phyloP scores from a whole-genome alignment of 805 yeast genomes.

The Danielia reshetovae region DNA sequence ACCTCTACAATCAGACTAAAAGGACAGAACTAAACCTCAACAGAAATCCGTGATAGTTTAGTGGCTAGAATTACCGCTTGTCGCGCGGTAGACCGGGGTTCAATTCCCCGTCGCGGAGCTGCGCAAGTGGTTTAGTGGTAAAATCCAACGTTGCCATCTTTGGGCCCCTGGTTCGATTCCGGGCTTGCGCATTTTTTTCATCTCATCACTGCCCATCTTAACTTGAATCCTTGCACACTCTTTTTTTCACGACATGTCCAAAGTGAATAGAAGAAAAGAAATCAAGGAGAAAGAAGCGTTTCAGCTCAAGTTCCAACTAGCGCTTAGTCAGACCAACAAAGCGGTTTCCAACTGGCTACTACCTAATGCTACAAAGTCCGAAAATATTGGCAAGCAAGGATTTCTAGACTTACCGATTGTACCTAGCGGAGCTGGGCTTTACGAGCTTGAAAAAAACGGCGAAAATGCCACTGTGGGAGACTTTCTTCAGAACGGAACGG shows the following conservation, averaged over 20 bases:
- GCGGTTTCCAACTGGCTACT: constrained; percentile 41
- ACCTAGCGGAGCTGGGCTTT: constrained; percentile 28
- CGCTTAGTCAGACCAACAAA: constrained; percentile 33
- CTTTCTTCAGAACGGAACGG: constrained; percentile 20
- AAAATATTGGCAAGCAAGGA: constrained; percentile 4
- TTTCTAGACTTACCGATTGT: constrained; percentile 36
- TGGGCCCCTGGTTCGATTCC: constrained; percentile 23
- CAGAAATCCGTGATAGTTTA: constrained; percentile 20
- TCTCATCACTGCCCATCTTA: no score
- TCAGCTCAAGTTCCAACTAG: constrained; percentile 44
- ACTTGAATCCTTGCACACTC: constrained; percentile 1
- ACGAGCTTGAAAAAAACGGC: constrained; percentile 13
- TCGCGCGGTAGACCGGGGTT: constrained; percentile 25
- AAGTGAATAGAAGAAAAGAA: constrained; percentile 33
- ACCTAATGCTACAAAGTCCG: constrained; percentile 4
- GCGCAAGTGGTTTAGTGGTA: constrained; percentile 21
- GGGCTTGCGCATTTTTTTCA: constrained; percentile 18
- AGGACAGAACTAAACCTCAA: not conserved
- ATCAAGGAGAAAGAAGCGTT: constrained; percentile 45
- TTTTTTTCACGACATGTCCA: constrained; percentile 12
- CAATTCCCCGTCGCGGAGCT: constrained; percentile 23
- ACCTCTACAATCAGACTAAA: no score
- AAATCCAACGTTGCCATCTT: constrained; percentile 20
- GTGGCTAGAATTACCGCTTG: constrained; percentile 24
- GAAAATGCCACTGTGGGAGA: constrained; percentile 23